Percentiles rank a stretch among this genome's conserved stretches.
These are phyloP conservation scores for Phytophthora aleatoria DNA, from an alignment of 352 stramenopile species.

Conservation along the genomic window DNA sequence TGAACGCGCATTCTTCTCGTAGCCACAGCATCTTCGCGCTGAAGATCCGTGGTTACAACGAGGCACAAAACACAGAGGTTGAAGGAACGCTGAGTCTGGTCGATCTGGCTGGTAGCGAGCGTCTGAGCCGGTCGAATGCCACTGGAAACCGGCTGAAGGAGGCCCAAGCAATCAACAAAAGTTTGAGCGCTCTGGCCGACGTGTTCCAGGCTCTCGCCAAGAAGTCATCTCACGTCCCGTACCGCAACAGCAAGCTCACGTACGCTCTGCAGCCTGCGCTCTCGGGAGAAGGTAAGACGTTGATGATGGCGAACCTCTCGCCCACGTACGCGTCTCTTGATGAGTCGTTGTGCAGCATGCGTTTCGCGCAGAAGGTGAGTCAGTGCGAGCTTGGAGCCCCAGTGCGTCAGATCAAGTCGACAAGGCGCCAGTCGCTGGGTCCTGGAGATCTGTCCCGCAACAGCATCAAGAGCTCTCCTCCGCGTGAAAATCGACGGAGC, in stretches of 20 bases:
- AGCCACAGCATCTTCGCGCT: constrained; percentile 99
- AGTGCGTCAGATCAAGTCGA: constrained; percentile 85
- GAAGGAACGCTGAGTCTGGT: constrained; percentile 94
- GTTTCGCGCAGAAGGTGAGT: constrained; percentile 97
- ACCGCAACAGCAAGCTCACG: constrained; percentile 99
- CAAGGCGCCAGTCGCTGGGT: constrained; percentile 36
- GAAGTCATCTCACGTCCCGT: constrained; percentile 96
- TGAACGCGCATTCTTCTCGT: constrained; percentile 98
- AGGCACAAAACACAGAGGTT: constrained; percentile 91
- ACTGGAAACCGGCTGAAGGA: constrained; percentile 95
- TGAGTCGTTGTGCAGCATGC: constrained; percentile 98
- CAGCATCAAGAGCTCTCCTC: constrained; percentile 31
- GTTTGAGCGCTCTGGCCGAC: constrained; percentile 96
- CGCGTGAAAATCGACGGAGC: constrained; percentile 39
- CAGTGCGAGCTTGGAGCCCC: constrained; percentile 97
- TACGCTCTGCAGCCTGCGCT: constrained; percentile 99
- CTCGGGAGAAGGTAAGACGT: constrained; percentile 98
- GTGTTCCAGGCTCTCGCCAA: constrained; percentile 98
- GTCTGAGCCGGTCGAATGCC: constrained; percentile 92
- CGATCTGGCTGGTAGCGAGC: constrained; percentile 95
- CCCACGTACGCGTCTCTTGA: constrained; percentile 94
- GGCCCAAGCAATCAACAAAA: constrained; percentile 99
- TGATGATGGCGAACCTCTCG: constrained; percentile 99
- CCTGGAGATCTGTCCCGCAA: constrained; percentile 30
- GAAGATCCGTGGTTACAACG: constrained; percentile 86